These are phyloP conservation scores for Amauroascus niger DNA, from an alignment of 2,329 filamentous ascomycete species.

Conservation along the genomic window DNA sequence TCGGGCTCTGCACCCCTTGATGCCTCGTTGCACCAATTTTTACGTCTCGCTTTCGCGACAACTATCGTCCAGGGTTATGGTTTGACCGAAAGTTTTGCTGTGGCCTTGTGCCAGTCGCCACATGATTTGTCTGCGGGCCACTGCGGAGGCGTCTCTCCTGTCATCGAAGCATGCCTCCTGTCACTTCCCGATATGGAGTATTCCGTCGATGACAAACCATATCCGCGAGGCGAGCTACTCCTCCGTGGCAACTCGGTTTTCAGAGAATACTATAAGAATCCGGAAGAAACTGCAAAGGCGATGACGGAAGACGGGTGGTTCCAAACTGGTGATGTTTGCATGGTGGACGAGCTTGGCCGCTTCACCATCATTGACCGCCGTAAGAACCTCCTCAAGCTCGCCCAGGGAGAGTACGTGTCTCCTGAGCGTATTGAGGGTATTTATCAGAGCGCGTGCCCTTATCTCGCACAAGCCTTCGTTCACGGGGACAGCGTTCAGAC, in stretches of 20 bases:
- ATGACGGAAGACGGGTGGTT: slow-evolving; percentile 92
- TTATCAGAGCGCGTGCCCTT: slow-evolving; percentile 69
- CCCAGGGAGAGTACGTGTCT: slow-evolving; percentile 96
- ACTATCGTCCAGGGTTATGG: slow-evolving; percentile 82
- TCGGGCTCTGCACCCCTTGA: slow-evolving; percentile 88
- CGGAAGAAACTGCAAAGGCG: slow-evolving; percentile 72
- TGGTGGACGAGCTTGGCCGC: slow-evolving; percentile 73
- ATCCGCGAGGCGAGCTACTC: slow-evolving; percentile 81
- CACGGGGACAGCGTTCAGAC: slow-evolving; percentile 82
- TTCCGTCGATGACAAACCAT: slow-evolving; percentile 72
- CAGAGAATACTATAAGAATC: slow-evolving; percentile 80
- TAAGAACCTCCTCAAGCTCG: slow-evolving; percentile 98
- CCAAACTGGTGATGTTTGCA: slow-evolving; percentile 84
- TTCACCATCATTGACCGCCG: slow-evolving; percentile 91
- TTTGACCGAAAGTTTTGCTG: slow-evolving; percentile 85
- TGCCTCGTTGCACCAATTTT: slow-evolving; percentile 75
- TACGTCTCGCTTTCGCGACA: slow-evolving; percentile 71
- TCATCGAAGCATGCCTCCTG: slow-evolving; percentile 65
- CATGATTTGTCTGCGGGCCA: slow-evolving; percentile 69
- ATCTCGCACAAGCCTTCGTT: slow-evolving; percentile 72
- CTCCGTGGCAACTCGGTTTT: slow-evolving; percentile 74
- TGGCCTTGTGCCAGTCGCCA: slow-evolving; percentile 57
- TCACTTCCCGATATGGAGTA: slow-evolving; percentile 96
- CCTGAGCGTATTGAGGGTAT: slow-evolving; percentile 96
- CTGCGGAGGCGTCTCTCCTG: slow-evolving; percentile 62